Conservation (phyloP, 129 eudicot genomes). For the Logfia minima region DNA sequence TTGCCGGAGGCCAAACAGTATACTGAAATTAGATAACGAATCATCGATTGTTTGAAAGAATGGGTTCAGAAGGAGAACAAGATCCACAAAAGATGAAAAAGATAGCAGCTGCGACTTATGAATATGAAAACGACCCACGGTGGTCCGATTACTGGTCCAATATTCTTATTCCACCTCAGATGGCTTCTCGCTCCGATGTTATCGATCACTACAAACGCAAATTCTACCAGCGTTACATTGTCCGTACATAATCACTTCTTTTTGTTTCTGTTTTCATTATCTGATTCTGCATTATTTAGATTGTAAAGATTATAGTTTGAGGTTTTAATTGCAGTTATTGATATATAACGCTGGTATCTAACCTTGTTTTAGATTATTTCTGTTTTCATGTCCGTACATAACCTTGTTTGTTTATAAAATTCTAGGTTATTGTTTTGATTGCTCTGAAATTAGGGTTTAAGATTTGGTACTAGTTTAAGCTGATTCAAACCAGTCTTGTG, state of each 20-base stretch:
- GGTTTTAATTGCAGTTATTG: neutral
- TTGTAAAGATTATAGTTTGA: constrained; percentile 19
- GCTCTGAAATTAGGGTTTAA: neutral
- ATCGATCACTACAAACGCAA: constrained; percentile 84
- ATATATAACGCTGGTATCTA: constrained; percentile 27
- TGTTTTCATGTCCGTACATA: no score
- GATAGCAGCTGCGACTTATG: constrained; percentile 76
- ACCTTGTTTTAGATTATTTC: no score
- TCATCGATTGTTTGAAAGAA: neutral
- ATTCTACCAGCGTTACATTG: constrained; percentile 95
- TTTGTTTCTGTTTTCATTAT: constrained; percentile 36
- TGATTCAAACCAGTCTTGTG: neutral
- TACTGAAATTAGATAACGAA: neutral
- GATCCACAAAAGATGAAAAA: constrained; percentile 81
- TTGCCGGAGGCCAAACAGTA: neutral
- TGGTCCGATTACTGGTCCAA: constrained; percentile 97
- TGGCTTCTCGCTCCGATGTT: constrained; percentile 87
- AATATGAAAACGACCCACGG: constrained; percentile 72
- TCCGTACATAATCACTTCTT: constrained; percentile 53
- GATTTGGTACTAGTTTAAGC: neutral
- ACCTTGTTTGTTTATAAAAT: no score
- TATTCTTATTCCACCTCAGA: constrained; percentile 84
- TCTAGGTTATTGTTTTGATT: neutral
- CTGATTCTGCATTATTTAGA: neutral
- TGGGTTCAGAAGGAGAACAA: constrained; percentile 65